Evolutionary conservation across 495 filamentous ascomycete species (phyloP).

Genomic region (Lasiosphaeriaceae sp.): DNA sequence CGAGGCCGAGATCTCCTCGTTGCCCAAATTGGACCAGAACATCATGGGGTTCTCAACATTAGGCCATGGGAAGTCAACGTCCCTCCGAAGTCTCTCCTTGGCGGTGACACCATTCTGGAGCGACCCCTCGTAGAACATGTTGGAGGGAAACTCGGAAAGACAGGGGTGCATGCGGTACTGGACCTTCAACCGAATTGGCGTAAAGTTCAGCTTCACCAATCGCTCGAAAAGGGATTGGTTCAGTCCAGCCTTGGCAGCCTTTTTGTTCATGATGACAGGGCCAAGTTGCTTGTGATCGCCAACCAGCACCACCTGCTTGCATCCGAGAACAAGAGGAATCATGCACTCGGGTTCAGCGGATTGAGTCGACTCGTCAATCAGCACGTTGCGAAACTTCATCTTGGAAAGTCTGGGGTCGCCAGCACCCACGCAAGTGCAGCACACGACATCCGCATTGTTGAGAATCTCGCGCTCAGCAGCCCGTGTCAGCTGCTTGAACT

Average conservation of each 20-base stretch:
- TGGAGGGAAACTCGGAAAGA: constrained; percentile 95
- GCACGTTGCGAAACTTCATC: constrained; percentile 94
- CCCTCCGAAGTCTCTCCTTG: constrained; percentile 78
- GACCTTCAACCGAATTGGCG: constrained; percentile 89
- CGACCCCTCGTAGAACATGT: constrained; percentile 99
- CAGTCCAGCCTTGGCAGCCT: constrained; percentile 93
- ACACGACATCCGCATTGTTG: constrained; percentile 95
- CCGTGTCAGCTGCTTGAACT: constrained; percentile 90
- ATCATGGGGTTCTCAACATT: constrained; percentile 95
- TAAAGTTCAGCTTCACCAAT: constrained; percentile 87
- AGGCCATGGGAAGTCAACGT: constrained; percentile 98
- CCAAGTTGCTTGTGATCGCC: constrained; percentile 98
- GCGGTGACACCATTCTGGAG: constrained; percentile 96
- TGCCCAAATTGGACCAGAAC: constrained; percentile 99
- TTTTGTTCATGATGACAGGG: constrained; percentile 99
- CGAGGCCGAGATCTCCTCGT: constrained; percentile 95
- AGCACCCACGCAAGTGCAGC: constrained; percentile 97
- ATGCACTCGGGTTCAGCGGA: constrained; percentile 99
- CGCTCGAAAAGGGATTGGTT: constrained; percentile 98
- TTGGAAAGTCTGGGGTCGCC: constrained; percentile 93
- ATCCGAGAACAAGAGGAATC: constrained; percentile 96
- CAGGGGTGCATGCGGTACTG: constrained; percentile 99
- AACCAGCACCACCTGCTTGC: constrained; percentile 97
- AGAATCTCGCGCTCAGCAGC: constrained; percentile 94
- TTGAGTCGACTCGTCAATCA: constrained; percentile 98